These are phyloP conservation scores for Naegleria gruberi DNA, from an alignment of 208 protist genomes.

Conservation along the genomic window DNA sequence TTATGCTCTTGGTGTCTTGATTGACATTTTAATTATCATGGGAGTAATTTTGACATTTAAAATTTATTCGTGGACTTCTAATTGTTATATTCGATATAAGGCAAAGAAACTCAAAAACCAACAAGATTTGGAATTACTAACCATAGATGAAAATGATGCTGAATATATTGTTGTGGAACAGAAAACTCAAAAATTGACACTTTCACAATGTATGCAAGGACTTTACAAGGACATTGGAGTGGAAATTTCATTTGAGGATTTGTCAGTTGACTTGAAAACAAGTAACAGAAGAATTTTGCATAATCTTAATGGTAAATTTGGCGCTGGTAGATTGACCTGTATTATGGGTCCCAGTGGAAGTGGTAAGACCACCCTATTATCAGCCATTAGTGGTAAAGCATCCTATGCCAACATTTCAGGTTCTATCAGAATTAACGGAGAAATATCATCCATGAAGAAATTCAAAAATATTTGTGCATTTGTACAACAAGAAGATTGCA, in stretches of 20 bases:
- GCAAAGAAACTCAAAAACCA: no score
- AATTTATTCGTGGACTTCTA: no score
- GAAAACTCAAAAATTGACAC: no score
- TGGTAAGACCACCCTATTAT: not conserved
- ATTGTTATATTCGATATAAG: no score
- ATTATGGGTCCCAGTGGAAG: conserved; percentile 18
- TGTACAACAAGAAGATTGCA: conserved; percentile 33
- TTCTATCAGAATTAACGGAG: not conserved
- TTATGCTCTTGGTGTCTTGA: no score
- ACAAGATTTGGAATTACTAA: no score
- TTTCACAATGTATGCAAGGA: no score
- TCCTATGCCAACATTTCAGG: not conserved
- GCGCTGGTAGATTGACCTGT: not conserved
- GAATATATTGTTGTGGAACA: no score
- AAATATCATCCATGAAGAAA: not conserved
- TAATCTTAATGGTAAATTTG: not conserved
- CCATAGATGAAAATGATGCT: no score
- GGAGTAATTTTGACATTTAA: no score
- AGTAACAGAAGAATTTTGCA: not conserved
- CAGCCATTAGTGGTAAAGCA: not conserved
- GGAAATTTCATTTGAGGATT: not conserved
- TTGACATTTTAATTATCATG: no score
- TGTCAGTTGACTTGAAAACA: not conserved
- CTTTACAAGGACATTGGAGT: not conserved
- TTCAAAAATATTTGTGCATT: conserved; percentile 19